Percentiles rank a stretch among this genome's conserved stretches.
Conservation (phyloP, 371 early-diverging fungal genomes). For the Fennellomyces sp. region DNA sequence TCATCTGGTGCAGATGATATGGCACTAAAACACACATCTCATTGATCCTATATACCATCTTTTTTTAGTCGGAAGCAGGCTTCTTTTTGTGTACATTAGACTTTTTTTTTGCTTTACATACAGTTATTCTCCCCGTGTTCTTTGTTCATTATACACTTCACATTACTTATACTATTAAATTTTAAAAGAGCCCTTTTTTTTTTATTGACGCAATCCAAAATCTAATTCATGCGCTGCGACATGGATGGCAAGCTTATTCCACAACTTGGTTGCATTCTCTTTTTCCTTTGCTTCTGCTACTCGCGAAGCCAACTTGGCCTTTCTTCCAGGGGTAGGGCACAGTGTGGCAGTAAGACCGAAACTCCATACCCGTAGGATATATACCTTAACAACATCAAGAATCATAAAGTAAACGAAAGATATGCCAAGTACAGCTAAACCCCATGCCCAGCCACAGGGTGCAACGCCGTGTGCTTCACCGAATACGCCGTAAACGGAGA, state of each 20-base stretch:
- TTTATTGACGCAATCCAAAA: background rate
- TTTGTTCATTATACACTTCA: background rate
- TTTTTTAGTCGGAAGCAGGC: background rate
- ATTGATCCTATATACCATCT: background rate
- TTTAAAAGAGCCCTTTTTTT: too few relatives aligned
- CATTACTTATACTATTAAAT: too few relatives aligned
- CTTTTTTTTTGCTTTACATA: background rate
- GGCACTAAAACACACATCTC: conserved; percentile 1
- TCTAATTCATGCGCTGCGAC: conserved; percentile 5
- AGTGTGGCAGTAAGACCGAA: conserved; percentile 64
- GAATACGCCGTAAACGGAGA: conserved; percentile 80
- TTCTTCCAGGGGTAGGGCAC: conserved; percentile 67
- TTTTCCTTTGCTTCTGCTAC: background rate
- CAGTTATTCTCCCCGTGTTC: background rate
- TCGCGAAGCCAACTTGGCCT: conserved; percentile 55
- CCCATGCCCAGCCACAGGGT: conserved; percentile 62
- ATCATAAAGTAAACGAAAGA: conserved; percentile 77
- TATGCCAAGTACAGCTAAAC: conserved; percentile 63
- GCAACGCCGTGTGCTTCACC: conserved; percentile 44
- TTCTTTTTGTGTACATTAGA: background rate
- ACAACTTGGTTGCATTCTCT: background rate
- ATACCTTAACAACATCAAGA: conserved; percentile 87
- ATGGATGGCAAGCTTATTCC: background rate
- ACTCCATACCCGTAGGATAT: conserved; percentile 75
- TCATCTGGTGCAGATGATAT: conserved; percentile 36